Base-by-base conservation (phyloP, 495 filamentous ascomycete genomes). In the Recurvomyces mirabilis region DNA sequence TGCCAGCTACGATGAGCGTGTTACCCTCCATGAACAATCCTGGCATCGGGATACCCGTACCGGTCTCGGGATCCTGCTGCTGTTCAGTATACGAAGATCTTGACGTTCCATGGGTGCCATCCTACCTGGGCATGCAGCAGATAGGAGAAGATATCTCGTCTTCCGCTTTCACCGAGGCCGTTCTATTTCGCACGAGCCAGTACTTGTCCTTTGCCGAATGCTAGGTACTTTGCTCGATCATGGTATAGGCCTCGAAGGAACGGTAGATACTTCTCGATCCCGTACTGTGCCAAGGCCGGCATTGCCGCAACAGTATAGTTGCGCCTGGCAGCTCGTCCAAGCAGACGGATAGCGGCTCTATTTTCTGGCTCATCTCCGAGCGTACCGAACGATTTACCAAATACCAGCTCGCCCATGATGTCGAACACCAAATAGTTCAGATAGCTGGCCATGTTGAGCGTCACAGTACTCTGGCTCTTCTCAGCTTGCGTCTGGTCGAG, bases 361-460 rank as follows among this genome's bases (percentile, higher is more conserved):
- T 48, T 48, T 15, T 41, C 45, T 7, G 38, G 45, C 25, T 42
- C 15, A 11, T 33, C 36, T 6, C 35, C 43, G 35, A 89, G 64
- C 80, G 83, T 83, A 31, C 74, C 68, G 60, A 83, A 84, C 15
- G 76, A 68, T 57, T 83, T 82, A 13, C 77, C 78, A 53, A 84
- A 86, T 44, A 70, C 71, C 7, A 87, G 53, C 26, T 83, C 75
- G 3, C 80, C 81, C 60, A 87, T 75, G 17, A 84, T 74, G 51
- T 87, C 82, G 65, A 82, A 84, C 35, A 73, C 71, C 7, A 81
- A 66, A 61, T 74, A 83, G 55, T 75, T 79, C 42, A 68, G 70
- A 72, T 76, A 82, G 47, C 75, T 65, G 0, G 75, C 65, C 62
- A 81, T 71, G 56, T 83, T 71, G 10, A 37, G 7, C 18, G 34